A percentile compares a stretch with the other conserved stretches of the same genome.
Evolutionary conservation across 148 eudicot species (phyloP).

Genomic region (Selenicereus undatus): DNA sequence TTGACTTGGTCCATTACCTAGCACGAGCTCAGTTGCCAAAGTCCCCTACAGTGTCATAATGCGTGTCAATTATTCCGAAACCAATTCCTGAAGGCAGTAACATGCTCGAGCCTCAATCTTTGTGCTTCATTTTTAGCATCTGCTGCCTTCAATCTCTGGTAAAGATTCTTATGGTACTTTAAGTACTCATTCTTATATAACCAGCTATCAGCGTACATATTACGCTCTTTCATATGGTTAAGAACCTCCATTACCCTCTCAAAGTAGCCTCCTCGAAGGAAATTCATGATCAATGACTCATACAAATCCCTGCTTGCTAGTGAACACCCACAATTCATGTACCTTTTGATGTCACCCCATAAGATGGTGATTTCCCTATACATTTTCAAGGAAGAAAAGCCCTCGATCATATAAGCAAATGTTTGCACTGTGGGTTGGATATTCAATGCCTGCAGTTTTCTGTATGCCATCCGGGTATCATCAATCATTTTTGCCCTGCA

Average conservation of each 20-base stretch:
- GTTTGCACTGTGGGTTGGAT: constrained; percentile 60
- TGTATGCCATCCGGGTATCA: constrained; percentile 67
- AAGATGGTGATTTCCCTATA: constrained; percentile 72
- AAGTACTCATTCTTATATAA: constrained; percentile 56
- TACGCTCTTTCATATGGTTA: constrained; percentile 48
- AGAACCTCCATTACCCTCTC: constrained; percentile 81
- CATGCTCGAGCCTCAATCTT: constrained; percentile 67
- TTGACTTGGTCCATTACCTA: background rate
- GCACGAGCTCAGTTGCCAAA: background rate
- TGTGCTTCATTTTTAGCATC: constrained; percentile 75
- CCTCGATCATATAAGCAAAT: constrained; percentile 46
- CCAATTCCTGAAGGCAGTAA: constrained; percentile 70
- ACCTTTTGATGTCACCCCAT: constrained; percentile 90
- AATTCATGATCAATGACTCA: constrained; percentile 60
- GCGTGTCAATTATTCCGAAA: constrained; percentile 44
- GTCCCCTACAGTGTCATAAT: background rate
- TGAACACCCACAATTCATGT: constrained; percentile 36
- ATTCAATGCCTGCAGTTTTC: constrained; percentile 51
- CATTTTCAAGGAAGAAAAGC: constrained; percentile 59
- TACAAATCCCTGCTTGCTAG: constrained; percentile 57
- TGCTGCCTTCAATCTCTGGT: constrained; percentile 49
- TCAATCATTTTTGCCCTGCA: constrained; percentile 80
- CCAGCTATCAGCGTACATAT: constrained; percentile 67
- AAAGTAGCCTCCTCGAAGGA: constrained; percentile 93
- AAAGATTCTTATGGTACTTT: constrained; percentile 69